phyloP scores from a whole-genome alignment of 306 rosid species.

The Vigna mungo region DNA sequence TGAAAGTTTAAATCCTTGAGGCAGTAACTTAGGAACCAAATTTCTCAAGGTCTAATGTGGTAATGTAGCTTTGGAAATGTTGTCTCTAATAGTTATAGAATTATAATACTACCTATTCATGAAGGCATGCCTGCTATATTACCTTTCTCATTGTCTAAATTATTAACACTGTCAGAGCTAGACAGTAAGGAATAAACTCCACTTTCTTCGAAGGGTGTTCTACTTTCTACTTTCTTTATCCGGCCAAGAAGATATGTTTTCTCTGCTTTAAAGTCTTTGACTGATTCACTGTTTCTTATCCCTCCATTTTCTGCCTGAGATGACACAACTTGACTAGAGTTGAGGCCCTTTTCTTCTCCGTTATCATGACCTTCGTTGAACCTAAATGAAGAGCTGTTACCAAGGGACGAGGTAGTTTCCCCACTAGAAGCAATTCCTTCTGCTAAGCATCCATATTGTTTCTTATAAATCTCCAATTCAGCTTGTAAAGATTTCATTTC shows the following conservation, averaged over 20 bases:
- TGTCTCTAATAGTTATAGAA: background rate
- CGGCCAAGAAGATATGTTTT: conserved; percentile 62
- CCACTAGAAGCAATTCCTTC: conserved; percentile 49
- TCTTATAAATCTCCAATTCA: conserved; percentile 71
- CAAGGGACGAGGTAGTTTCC: conserved; percentile 29
- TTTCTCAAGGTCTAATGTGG: background rate
- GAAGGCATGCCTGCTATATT: conserved; percentile 23
- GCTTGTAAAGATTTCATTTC: conserved; percentile 64
- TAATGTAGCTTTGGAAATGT: background rate
- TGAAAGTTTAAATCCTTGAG: background rate
- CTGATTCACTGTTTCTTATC: conserved; percentile 38
- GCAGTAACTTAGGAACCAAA: background rate
- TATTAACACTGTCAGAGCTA: conserved; percentile 40
- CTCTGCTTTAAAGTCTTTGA: conserved; percentile 59
- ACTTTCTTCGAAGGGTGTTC: conserved; percentile 42
- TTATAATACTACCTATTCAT: conserved; percentile 8
- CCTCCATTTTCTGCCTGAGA: conserved; percentile 46
- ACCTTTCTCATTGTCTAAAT: conserved; percentile 61
- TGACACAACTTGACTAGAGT: conserved; percentile 45
- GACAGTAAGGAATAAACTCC: conserved; percentile 46
- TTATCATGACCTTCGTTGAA: conserved; percentile 41
- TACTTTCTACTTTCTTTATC: conserved; percentile 58
- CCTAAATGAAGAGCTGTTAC: conserved; percentile 40
- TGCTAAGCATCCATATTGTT: conserved; percentile 59
- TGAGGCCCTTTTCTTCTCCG: conserved; percentile 45